phyloP scores from a whole-genome alignment of 352 stramenopile species.

The Phytophthora sojae region DNA sequence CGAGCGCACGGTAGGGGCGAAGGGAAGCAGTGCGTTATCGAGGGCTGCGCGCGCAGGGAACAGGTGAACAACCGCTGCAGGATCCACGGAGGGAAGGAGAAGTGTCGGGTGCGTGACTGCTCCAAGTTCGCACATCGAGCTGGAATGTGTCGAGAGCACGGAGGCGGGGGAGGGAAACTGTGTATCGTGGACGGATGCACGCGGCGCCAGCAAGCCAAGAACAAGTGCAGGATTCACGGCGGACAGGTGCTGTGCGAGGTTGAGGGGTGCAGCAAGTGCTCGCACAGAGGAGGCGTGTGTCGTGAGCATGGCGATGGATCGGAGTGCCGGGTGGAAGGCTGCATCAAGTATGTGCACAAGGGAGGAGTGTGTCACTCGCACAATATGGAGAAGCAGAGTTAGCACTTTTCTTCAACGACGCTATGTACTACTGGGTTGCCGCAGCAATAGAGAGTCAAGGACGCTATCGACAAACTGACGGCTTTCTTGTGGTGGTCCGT shows the following conservation, averaged over 20 bases:
- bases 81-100: conserved; percentile 65
- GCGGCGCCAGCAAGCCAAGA: conserved; percentile 67
- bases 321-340: conserved; percentile 63
- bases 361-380: conserved; percentile 71
- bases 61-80: conserved; percentile 57
- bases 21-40: conserved; percentile 28
- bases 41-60: conserved; percentile 20
- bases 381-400: conserved; percentile 37
- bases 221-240: conserved; percentile 63
- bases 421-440: no score
- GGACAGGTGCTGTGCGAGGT: conserved; percentile 69
- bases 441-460: no score
- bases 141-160: conserved; percentile 59
- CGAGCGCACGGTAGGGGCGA: conserved; percentile 58
- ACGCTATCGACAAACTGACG: no score
- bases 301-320: conserved; percentile 71
- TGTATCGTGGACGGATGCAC: conserved; percentile 58
- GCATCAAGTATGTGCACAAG: conserved; percentile 74
- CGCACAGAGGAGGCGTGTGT: conserved; percentile 66
- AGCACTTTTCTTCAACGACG: no score
- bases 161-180: conserved; percentile 51
- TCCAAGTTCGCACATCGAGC: conserved; percentile 20
- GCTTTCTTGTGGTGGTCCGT: no score
- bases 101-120: conserved; percentile 47
- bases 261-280: conserved; percentile 68